Percentiles rank a stretch among this genome's conserved stretches.
Evolutionary conservation across 164 flowering plant species (phyloP).

Genomic region (Vitis rupestris): DNA sequence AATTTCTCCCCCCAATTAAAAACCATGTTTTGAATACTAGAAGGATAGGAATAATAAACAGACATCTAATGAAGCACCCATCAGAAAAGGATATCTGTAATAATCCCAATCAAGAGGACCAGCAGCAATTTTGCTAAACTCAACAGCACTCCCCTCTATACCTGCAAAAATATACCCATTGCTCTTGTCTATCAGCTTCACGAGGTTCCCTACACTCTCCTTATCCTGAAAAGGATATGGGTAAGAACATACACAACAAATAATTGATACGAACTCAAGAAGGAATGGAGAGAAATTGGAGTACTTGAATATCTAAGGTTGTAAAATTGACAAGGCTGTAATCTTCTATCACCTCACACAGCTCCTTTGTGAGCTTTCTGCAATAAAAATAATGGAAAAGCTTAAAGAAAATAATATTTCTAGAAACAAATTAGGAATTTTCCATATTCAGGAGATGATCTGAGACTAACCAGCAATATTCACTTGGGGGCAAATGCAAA

Average conservation of each 20-base stretch:
- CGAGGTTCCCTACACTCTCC: constrained; percentile 87
- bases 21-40: neutral
- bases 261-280: neutral
- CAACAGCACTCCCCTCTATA: constrained; percentile 82
- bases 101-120: constrained; percentile 89
- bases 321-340: constrained; percentile 72
- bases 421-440: neutral
- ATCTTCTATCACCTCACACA: constrained; percentile 81
- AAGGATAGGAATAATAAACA: neutral
- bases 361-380: constrained; percentile 90
- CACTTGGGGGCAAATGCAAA: neutral
- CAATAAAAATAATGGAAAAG: constrained; percentile 10
- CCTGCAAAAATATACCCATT: constrained; percentile 87
- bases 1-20: no score
- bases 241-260: neutral
- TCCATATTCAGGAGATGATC: neutral
- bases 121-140: constrained; percentile 90
- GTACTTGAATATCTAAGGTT: constrained; percentile 87
- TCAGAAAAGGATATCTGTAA: constrained; percentile 84
- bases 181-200: constrained; percentile 83
- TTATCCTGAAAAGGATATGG: constrained; percentile 58
- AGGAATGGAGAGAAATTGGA: neutral
- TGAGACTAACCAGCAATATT: no score
- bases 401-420: neutral
- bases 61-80: neutral